These are phyloP conservation scores for Brasilioporus rufonigricans DNA, from an alignment of 768 basidiomycete species.

Conservation along the genomic window DNA sequence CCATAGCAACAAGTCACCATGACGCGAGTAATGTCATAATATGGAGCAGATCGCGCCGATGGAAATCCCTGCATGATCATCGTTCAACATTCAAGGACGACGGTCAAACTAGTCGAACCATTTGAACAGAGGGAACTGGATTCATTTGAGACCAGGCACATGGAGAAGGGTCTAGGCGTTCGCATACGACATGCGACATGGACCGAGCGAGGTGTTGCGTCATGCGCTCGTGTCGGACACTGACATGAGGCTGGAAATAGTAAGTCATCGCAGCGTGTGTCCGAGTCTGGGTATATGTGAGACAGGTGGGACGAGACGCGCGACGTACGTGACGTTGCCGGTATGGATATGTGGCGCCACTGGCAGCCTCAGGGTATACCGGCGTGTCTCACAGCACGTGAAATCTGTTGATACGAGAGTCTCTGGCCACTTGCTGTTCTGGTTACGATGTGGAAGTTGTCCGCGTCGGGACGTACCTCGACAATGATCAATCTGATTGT, in stretches of 20 bases:
- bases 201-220: neutral
- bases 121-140: neutral
- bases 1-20: neutral
- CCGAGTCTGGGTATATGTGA: neutral
- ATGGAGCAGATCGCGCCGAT: constrained; percentile 7
- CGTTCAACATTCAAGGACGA: neutral
- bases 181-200: neutral
- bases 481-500: too few relatives aligned
- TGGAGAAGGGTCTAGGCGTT: neutral
- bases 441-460: too few relatives aligned
- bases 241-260: neutral
- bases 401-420: too few relatives aligned
- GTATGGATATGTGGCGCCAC: neutral
- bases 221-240: neutral
- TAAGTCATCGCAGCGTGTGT: neutral
- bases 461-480: too few relatives aligned
- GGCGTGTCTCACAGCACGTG: too few relatives aligned
- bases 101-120: neutral
- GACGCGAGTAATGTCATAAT: neutral
- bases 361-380: too few relatives aligned
- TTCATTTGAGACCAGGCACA: neutral
- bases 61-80: neutral
- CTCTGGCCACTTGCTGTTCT: too few relatives aligned
- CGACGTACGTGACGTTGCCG: neutral
- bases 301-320: neutral